Base-by-base conservation (phyloP, 2,329 filamentous ascomycete species). In the Aspergillus pseudoterreus region DNA sequence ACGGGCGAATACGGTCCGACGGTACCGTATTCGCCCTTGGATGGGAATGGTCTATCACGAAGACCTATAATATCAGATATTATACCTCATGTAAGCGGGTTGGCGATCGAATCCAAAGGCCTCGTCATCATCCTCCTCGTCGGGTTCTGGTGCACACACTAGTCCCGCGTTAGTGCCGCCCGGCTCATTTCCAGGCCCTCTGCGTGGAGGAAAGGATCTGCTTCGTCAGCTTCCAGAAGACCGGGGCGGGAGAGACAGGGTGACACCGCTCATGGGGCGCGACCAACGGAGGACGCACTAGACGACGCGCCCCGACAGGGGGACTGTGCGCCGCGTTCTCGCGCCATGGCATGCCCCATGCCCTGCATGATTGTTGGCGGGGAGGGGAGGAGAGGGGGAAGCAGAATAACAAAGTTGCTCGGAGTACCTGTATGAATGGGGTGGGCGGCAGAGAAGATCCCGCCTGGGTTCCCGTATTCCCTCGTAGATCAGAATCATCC, bases 211-310 rank as follows among this genome's bases (percentile, higher is more conserved):
- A 22, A 22, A 21, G 19, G 44, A 43, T 48, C 47, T 50, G 49
- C 55, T 49, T 53, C 49, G 54, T 55, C 52, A 55, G 56, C 50
- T 47, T 52, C 52, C 54, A 54, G 47, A 54, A 55, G 43, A 43
- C 32, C 44, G 14, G 17, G 48, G 22, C 50, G 45, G 36, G 38
- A 38, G 38, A 38, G 44, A 45, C 45, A 50, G 45, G 46, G 48
- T 53, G 54, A 58, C 56, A 55, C 52, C 48, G 52, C 54, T 42
- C 53, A 38, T 38, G 43, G 43, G 27, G 43, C 43, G 21, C 50
- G 52, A 54, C 52, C 39, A 42, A 33, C 49, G 39, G 44, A 43
- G 22, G 32, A 24, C 24, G 19, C 21, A 33, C 33, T 27, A 36
- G 38, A 8, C 14, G 6, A 6, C 12, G 14, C 14, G 35, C 14